Percentiles rank a stretch among this genome's conserved stretches.
Conservation (phyloP, 768 basidiomycete species). For the Lactarius tabidus region DNA sequence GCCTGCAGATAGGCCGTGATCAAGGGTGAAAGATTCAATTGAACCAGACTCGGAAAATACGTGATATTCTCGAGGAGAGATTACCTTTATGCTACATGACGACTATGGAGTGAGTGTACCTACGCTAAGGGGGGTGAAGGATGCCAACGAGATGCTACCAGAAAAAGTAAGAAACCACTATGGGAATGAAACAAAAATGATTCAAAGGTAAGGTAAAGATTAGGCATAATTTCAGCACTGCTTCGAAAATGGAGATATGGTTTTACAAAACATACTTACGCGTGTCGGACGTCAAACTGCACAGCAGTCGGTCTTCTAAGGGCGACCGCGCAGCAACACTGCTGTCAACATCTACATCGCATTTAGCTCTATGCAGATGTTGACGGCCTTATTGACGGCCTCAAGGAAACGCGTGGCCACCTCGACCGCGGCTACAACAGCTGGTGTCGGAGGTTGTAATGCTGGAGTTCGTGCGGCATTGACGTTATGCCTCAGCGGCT, state of each 20-base stretch:
- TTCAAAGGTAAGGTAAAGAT: neutral
- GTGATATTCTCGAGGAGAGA: neutral
- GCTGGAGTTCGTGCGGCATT: neutral
- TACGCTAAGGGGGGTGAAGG: neutral
- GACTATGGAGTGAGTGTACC: neutral
- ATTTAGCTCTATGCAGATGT: slow-evolving; percentile 9
- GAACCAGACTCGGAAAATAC: neutral
- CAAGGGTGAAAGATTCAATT: neutral
- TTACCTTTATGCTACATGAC: neutral
- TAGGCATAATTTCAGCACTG: neutral
- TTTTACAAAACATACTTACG: neutral
- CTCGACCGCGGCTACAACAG: neutral
- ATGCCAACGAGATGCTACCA: neutral
- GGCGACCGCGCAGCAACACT: neutral
- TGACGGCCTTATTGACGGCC: slow-evolving; percentile 12
- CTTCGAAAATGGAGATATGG: neutral
- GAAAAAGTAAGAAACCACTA: neutral
- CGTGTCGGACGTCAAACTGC: neutral
- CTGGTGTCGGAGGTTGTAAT: neutral
- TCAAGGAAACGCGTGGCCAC: slow-evolving; percentile 15
- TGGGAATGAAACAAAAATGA: neutral
- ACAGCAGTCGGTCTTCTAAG: slow-evolving; percentile 1
- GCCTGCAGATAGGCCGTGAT: neutral
- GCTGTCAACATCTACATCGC: neutral
- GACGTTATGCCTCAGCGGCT: neutral